Evolutionary conservation across 768 basidiomycete species (phyloP).

Genomic region (Austroboletus eburneus): DNA sequence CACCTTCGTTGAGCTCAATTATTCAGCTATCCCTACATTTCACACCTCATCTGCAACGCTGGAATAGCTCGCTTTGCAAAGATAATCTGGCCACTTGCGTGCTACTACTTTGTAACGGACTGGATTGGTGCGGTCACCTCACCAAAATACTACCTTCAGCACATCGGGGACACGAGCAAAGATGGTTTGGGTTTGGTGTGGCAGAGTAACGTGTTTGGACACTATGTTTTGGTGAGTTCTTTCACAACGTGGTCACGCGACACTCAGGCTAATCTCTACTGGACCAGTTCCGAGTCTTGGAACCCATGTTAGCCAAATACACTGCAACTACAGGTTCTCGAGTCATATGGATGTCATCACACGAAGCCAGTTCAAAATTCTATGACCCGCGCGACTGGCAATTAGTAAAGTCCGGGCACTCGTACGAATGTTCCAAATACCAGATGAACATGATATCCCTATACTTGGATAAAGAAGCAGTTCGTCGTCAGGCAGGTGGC

Average conservation of each 20-base stretch:
- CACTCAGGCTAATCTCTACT: slow-evolving; percentile 2
- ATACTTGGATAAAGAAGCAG: slow-evolving; percentile 46
- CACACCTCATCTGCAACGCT: slow-evolving; percentile 79
- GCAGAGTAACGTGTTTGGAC: slow-evolving; percentile 83
- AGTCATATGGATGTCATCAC: slow-evolving; percentile 77
- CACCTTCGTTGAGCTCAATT: background rate
- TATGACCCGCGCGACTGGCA: slow-evolving; percentile 73
- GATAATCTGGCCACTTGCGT: slow-evolving; percentile 46
- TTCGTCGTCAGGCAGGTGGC: slow-evolving; percentile 20
- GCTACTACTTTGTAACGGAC: slow-evolving; percentile 45
- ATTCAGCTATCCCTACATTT: slow-evolving; percentile 67
- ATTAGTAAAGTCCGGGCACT: slow-evolving; percentile 50
- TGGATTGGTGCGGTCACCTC: slow-evolving; percentile 47
- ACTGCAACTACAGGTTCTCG: slow-evolving; percentile 44
- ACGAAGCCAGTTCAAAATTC: slow-evolving; percentile 51
- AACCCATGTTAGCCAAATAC: slow-evolving; percentile 47
- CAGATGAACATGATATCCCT: slow-evolving; percentile 67
- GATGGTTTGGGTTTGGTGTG: slow-evolving; percentile 79
- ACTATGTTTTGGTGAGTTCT: slow-evolving; percentile 68
- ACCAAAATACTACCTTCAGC: slow-evolving; percentile 57
- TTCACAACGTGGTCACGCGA: background rate
- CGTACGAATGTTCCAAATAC: slow-evolving; percentile 73
- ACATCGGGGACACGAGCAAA: slow-evolving; percentile 50
- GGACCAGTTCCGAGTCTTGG: slow-evolving; percentile 58
- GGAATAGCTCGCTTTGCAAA: slow-evolving; percentile 57